Evolutionary conservation across 78 protist species (phyloP).

Genomic region (Dictyostelium capitatum): DNA sequence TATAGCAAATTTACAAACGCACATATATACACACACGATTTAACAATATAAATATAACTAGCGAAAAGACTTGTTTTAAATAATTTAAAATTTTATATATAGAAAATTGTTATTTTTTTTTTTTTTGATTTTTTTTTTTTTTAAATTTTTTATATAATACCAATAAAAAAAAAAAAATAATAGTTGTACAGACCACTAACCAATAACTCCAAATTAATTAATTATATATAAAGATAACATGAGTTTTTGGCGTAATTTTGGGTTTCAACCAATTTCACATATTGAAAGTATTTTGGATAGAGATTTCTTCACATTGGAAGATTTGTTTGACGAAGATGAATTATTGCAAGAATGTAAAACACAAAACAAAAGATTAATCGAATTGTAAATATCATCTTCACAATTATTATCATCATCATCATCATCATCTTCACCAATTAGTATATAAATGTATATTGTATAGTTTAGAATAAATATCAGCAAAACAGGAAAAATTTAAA

Average conservation of each 20-base stretch:
- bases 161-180: background rate
- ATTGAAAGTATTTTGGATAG: conserved; percentile 84
- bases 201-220: background rate
- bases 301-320: conserved; percentile 71
- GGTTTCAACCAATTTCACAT: conserved; percentile 86
- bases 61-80: too few species aligned
- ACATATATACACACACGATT: too few species aligned
- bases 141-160: background rate
- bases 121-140: background rate
- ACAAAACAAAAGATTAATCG: conserved; percentile 84
- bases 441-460: background rate
- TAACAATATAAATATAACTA: too few species aligned
- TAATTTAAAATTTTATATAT: too few species aligned
- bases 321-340: conserved; percentile 88
- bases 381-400: conserved; percentile 41
- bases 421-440: background rate
- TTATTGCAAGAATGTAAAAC: conserved; percentile 83
- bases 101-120: background rate
- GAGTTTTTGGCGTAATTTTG: conserved; percentile 90
- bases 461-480: background rate
- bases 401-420: background rate
- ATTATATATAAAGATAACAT: conserved; percentile 30
- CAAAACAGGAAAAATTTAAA: background rate
- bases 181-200: background rate
- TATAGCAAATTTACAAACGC: too few species aligned